Evolutionary conservation across 305 asterid genomes (phyloP), one percentile per base, ranked within the genome.

Genomic region (Solanum hybrid): DNA sequence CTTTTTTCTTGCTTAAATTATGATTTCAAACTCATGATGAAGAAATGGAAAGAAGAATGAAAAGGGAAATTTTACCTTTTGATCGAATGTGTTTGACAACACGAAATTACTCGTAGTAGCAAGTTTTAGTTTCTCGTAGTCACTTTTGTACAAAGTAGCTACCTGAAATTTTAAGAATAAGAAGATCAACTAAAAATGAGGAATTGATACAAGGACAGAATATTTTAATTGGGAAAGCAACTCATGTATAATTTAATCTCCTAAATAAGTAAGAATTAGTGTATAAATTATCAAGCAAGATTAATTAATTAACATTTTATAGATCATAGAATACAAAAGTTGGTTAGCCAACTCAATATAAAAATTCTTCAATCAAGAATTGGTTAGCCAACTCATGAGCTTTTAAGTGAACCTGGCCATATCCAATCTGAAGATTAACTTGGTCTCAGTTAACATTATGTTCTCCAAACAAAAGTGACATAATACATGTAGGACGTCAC

Each of bases 61-160:
- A 46, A 29, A 82, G 14, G 14, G 5, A 32, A 82, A 5, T 46
- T 36, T 86, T 90, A 94, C 98, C 96, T 92, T 93, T 32, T 95
- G 92, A 79, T 91, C 35, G 89, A 40, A 87, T 51, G 36, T 88
- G 90, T 91, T 92, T 73, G 95, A 89, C 87, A 90, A 81, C 7
- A 82, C 89, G 17, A 93, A 84, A 81, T 91, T 90, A 76, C 87
- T 90, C 46, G 90, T 89, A 13, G 90, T 89, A 17, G 93, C 89
- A 22, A 94, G 90, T 90, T 90, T 90, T 79, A 95, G 94, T 93
- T 88, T 93, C 88, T 94, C 97, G 35, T 89, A 90, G 26, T 93
- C 95, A 20, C 51, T 34, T 35, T 90, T 84, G 40, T 93, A 92
- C 29, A 93, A 51, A 6, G 93, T 89, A 29, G 91, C 93, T 38